phyloP scores from a whole-genome alignment of 768 basidiomycete genomes.

The Lactarius sanguifluus region DNA sequence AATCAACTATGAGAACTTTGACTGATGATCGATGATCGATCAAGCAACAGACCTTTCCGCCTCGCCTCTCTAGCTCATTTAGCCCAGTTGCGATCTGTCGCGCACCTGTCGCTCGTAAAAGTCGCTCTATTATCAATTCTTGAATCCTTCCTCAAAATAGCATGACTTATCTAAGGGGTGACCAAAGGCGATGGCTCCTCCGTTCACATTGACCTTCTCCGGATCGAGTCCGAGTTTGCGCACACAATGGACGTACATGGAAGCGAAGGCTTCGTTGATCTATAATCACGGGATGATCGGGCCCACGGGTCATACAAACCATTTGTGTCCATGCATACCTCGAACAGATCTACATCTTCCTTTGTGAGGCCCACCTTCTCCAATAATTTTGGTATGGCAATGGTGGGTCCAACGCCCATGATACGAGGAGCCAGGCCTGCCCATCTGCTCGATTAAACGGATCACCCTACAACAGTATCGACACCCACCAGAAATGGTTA shows the following conservation, averaged over 20 bases:
- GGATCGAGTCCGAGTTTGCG: slow-evolving; percentile 60
- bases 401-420: slow-evolving; percentile 85
- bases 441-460: neutral
- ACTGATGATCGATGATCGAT: slow-evolving; percentile 4
- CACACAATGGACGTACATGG: slow-evolving; percentile 73
- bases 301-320: neutral
- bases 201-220: slow-evolving; percentile 83
- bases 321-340: slow-evolving; percentile 44
- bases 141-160: neutral
- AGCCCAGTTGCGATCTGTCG: slow-evolving; percentile 85
- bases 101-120: slow-evolving; percentile 75
- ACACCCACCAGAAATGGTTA: slow-evolving; percentile 58
- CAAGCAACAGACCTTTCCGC: slow-evolving; percentile 55
- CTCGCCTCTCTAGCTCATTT: slow-evolving; percentile 65
- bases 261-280: slow-evolving; percentile 94
- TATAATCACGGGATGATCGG: slow-evolving; percentile 34
- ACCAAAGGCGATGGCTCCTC: slow-evolving; percentile 86
- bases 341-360: slow-evolving; percentile 76
- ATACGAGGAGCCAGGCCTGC: slow-evolving; percentile 73
- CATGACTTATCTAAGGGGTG: slow-evolving; percentile 73
- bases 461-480: neutral
- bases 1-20: neutral
- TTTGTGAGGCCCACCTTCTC: slow-evolving; percentile 62
- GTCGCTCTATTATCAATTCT: slow-evolving; percentile 29
- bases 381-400: slow-evolving; percentile 80